Evolutionary conservation across 2,329 filamentous ascomycete species (phyloP), one percentile per base, ranked within the genome.

Genomic region (Sporothrix mexicana): DNA sequence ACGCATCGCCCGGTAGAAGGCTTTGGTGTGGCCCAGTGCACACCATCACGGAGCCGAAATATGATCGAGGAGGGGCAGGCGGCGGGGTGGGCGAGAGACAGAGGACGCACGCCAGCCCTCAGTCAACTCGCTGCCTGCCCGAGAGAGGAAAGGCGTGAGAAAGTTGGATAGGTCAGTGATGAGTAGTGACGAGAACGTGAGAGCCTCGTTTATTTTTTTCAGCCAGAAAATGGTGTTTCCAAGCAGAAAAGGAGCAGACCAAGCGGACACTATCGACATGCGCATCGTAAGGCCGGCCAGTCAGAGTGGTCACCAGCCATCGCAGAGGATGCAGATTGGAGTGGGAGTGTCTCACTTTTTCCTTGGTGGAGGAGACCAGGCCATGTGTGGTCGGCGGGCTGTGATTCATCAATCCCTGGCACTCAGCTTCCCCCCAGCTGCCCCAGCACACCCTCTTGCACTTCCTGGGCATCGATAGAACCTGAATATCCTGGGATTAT

Each of bases 1-100:
- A 55, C 20, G 57, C 15, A 7, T 67, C 7, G 43, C 25, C 53
- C 12, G 47, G 41, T 15, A 30, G 47, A 30, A 20, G 55, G 64
- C 61, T 25, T 43, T 64, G 13, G 69, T 30, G 72, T 74, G 73
- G 72, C 67, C 73, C 68, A 41, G 74, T 72, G 70, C 70, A 73
- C 74, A 69, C 74, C 72, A 71, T 73, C 72, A 71, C 61, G 53
- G 13, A 57, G 30, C 7, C 53, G n/a, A 62, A 36, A 36, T 23
- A 72, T 41, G 10, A 49, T 25, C 36, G 61, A 30, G 41, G 67
- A 23, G 36, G 47, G 68, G 20, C 25, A 64, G 41, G 15, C 30
- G 47, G 57, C 15, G 57, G 67, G 57, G 61, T 17, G 55, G 12
- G 45, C 9, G 57, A 55, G 53, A 49, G 43, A 17, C 45, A 51